A percentile compares a stretch with the other conserved stretches of the same genome.
These are phyloP conservation scores for Lumnitzera racemosa DNA, from an alignment of 345 rosid species.

Conservation along the genomic window DNA sequence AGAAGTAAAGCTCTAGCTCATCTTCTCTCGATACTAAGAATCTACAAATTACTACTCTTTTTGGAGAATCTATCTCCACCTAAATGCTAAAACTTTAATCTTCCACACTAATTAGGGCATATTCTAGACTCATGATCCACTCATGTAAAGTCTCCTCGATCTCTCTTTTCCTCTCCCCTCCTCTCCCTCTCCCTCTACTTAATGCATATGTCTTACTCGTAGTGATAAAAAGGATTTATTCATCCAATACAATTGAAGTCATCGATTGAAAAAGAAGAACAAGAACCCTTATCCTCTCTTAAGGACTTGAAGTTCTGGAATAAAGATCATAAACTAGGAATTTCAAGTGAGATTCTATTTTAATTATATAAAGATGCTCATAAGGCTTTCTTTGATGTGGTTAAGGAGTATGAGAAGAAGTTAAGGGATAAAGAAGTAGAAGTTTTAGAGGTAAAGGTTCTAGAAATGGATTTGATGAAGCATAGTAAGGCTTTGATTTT, in stretches of 20 bases:
- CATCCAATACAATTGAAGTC: conserved; percentile 71
- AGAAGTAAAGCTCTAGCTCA: too few relatives aligned
- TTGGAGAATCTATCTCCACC: too few relatives aligned
- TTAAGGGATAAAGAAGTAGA: conserved; percentile 5
- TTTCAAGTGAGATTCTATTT: conserved; percentile 54
- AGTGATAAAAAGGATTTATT: conserved; percentile 81
- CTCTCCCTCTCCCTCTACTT: not conserved
- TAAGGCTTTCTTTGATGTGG: conserved; percentile 37
- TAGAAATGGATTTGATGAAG: conserved; percentile 49
- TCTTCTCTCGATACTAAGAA: not conserved
- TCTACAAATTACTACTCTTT: not conserved
- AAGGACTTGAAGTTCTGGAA: conserved; percentile 43
- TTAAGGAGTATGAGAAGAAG: conserved; percentile 26
- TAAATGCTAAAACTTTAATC: conserved; percentile 20
- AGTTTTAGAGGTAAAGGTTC: conserved; percentile 3
- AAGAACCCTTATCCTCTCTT: not conserved
- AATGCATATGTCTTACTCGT: conserved; percentile 1
- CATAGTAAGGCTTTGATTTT: conserved; percentile 68
- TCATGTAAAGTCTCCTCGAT: conserved; percentile 42
- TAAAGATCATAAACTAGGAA: conserved; percentile 72
- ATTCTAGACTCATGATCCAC: conserved; percentile 68
- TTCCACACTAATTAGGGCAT: conserved; percentile 43
- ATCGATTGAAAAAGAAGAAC: conserved; percentile 29
- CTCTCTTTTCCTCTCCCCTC: not conserved
- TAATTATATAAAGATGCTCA: conserved; percentile 55